Percentiles rank a stretch among this genome's conserved stretches.
These are phyloP conservation scores for Noccaea bulbosa DNA, from an alignment of 345 rosid species.

Conservation along the genomic window DNA sequence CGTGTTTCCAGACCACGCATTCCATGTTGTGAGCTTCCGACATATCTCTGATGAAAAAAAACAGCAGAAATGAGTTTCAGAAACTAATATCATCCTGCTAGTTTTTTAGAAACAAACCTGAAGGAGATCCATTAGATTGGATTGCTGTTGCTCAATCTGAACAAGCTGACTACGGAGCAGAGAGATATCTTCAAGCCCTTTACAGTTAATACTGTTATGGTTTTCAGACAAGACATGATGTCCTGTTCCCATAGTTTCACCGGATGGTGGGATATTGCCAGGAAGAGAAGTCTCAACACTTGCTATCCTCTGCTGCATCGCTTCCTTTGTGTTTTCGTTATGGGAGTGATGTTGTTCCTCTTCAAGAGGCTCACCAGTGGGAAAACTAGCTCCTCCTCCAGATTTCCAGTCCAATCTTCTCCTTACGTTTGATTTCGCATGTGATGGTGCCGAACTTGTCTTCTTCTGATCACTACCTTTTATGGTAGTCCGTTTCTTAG, in stretches of 20 bases:
- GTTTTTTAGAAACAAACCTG: constrained; percentile 60
- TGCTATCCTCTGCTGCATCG: constrained; percentile 50
- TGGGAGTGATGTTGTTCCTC: constrained; percentile 26
- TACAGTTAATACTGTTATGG: constrained; percentile 59
- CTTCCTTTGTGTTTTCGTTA: constrained; percentile 27
- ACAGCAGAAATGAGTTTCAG: constrained; percentile 9
- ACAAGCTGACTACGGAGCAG: constrained; percentile 79
- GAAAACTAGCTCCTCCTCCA: constrained; percentile 46
- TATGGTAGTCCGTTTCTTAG: constrained; percentile 54
- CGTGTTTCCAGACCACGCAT: constrained; percentile 84
- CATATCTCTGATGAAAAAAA: constrained; percentile 63
- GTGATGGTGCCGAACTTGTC: constrained; percentile 34
- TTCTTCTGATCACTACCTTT: constrained; percentile 56
- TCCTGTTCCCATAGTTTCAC: constrained; percentile 36
- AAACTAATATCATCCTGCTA: neutral
- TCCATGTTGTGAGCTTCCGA: constrained; percentile 82
- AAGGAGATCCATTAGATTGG: constrained; percentile 81
- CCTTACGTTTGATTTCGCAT: constrained; percentile 50
- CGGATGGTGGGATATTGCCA: constrained; percentile 57
- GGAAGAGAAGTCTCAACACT: constrained; percentile 61
- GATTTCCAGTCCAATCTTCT: constrained; percentile 62
- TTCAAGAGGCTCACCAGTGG: constrained; percentile 40
- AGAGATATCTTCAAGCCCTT: constrained; percentile 74
- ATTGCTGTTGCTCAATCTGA: constrained; percentile 94
- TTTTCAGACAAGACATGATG: constrained; percentile 54